Percentiles rank a stretch among this genome's conserved stretches.
These are phyloP conservation scores for Pulveroboletus ravenelii DNA, from an alignment of 768 basidiomycete species.

Conservation along the genomic window DNA sequence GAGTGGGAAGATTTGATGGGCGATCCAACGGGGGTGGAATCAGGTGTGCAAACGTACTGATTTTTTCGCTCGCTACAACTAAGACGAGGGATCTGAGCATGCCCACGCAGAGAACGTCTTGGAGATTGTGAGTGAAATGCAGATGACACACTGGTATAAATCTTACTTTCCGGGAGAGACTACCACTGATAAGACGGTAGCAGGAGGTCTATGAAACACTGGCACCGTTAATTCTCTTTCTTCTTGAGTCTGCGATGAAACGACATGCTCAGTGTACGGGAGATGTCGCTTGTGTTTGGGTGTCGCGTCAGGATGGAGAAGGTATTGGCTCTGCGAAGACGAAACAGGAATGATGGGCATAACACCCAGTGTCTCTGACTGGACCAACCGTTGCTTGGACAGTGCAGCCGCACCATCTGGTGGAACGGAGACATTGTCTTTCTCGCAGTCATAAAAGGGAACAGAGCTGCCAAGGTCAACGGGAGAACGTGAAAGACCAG, in stretches of 20 bases:
- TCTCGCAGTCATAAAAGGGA: slow-evolving; percentile 1
- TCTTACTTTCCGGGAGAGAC: slow-evolving; percentile 16
- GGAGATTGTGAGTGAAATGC: slow-evolving; percentile 8
- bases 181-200: not conserved
- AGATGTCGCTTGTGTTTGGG: slow-evolving; percentile 34
- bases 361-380: not conserved
- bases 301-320: slow-evolving; percentile 27
- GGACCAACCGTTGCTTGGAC: not conserved
- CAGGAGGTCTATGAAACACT: not conserved
- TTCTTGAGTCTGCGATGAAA: slow-evolving; percentile 32
- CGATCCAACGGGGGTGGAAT: slow-evolving; percentile 2
- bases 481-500: not conserved
- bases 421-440: not conserved
- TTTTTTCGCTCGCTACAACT: not conserved
- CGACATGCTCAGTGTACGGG: slow-evolving; percentile 15
- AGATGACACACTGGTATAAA: not conserved
- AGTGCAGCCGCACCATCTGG: not conserved
- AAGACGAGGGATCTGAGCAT: not conserved
- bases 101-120: not conserved
- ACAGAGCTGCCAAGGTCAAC: not conserved
- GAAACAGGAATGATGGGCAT: slow-evolving; percentile 15
- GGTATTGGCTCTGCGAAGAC: slow-evolving; percentile 33
- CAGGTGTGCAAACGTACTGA: not conserved
- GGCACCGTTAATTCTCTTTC: slow-evolving; percentile 26
- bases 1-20: not conserved